phyloP scores from a whole-genome alignment of 495 filamentous ascomycete genomes.

The Penicillium nucicola region DNA sequence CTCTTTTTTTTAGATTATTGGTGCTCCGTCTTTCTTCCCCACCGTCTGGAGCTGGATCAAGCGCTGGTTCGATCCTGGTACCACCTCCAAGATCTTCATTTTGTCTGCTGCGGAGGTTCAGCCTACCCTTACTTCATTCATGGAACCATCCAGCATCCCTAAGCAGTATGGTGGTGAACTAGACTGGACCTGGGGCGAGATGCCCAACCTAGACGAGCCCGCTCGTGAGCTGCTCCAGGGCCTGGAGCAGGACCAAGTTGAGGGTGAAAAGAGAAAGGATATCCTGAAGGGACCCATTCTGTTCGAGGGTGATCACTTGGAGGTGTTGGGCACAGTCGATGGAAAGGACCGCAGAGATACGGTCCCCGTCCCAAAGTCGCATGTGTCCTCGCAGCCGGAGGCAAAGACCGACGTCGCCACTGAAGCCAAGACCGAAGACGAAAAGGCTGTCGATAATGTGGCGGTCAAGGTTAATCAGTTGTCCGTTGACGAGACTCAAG shows the following conservation, averaged over 20 bases:
- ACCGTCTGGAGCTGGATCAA: conserved; percentile 96
- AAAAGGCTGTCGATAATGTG: conserved; percentile 14
- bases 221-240: conserved; percentile 45
- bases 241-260: conserved; percentile 28
- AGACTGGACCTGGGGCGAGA: conserved; percentile 72
- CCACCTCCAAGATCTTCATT: conserved; percentile 91
- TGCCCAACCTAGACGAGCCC: conserved; percentile 65
- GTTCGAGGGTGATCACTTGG: conserved; percentile 37
- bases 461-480: conserved; percentile 18
- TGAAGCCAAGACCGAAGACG: conserved; percentile 3
- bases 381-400: background rate
- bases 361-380: conserved; percentile 26
- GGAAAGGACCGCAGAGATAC: conserved; percentile 34
- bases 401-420: background rate
- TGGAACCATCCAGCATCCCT: conserved; percentile 76
- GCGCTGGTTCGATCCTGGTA: conserved; percentile 92
- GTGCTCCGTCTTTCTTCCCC: conserved; percentile 85
- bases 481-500: conserved; percentile 8
- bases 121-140: conserved; percentile 71
- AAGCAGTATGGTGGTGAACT: conserved; percentile 81
- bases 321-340: conserved; percentile 40
- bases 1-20: conserved; percentile 61
- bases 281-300: conserved; percentile 41
- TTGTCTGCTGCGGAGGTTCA: conserved; percentile 66
- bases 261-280: conserved; percentile 26